Percentiles rank a stretch among this genome's conserved stretches.
phyloP scores from a whole-genome alignment of 495 filamentous ascomycete species.

The Hypoxylon crocopeplum region DNA sequence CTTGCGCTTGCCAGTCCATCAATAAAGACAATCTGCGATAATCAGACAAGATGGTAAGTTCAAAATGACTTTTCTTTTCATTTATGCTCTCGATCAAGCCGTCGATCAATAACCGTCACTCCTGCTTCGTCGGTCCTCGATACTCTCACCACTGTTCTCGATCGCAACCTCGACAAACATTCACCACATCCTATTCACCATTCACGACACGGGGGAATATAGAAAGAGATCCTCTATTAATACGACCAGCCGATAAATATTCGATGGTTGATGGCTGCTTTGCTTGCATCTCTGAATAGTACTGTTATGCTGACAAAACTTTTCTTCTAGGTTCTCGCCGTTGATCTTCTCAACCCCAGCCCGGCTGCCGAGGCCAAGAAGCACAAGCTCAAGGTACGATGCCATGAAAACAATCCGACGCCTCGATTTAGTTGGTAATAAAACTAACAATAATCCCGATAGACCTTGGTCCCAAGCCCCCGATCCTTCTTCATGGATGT shows the following conservation, averaged over 20 bases:
- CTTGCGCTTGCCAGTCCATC: slow-evolving; percentile 53
- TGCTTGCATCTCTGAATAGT: slow-evolving; percentile 1
- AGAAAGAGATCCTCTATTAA: too few relatives aligned
- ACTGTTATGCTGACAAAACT: slow-evolving; percentile 48
- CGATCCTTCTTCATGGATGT: slow-evolving; percentile 99
- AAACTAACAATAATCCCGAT: not conserved
- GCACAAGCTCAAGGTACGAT: slow-evolving; percentile 98
- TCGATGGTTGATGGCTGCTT: slow-evolving; percentile 11
- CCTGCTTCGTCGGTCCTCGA: slow-evolving; percentile 16
- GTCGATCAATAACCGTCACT: slow-evolving; percentile 2
- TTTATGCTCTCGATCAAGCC: slow-evolving; percentile 9
- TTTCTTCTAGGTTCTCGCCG: slow-evolving; percentile 89
- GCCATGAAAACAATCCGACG: not conserved
- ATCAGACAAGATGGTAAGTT: slow-evolving; percentile 67
- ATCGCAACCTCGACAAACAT: slow-evolving; percentile 2
- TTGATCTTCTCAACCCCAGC: slow-evolving; percentile 98
- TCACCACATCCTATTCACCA: too few relatives aligned
- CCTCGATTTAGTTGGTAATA: not conserved
- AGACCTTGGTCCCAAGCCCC: slow-evolving; percentile 93
- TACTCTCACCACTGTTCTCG: not conserved
- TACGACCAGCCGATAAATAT: too few relatives aligned
- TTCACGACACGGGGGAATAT: too few relatives aligned
- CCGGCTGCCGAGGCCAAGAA: slow-evolving; percentile 95
- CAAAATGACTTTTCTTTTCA: slow-evolving; percentile 34
- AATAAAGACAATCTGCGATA: slow-evolving; percentile 39